Evolutionary conservation across 1,284 basidiomycete species (phyloP).

Genomic region (Schizopora paradoxa): DNA sequence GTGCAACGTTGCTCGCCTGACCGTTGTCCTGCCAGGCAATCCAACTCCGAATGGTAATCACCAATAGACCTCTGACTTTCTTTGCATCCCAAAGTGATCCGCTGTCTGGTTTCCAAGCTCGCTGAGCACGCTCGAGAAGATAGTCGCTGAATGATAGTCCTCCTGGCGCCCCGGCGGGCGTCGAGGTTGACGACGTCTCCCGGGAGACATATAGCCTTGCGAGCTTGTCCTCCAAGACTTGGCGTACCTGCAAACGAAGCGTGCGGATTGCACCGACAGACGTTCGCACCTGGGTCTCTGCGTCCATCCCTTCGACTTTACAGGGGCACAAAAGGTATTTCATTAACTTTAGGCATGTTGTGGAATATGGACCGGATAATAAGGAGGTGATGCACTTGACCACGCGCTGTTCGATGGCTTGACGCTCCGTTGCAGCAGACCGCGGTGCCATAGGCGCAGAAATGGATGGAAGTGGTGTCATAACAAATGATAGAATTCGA

Average conservation of each 20-base stretch:
- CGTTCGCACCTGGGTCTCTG: constrained; percentile 34
- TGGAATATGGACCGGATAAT: constrained; percentile 58
- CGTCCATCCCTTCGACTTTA: constrained; percentile 20
- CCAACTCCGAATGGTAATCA: constrained; percentile 53
- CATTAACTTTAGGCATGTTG: constrained; percentile 56
- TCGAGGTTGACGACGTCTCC: constrained; percentile 46
- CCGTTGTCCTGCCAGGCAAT: constrained; percentile 20
- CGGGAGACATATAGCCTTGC: constrained; percentile 58
- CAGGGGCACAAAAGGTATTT: constrained; percentile 42
- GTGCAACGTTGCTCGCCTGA: constrained; percentile 19
- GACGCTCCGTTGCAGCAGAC: constrained; percentile 30
- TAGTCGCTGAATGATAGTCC: constrained; percentile 47
- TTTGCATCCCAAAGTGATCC: constrained; percentile 55
- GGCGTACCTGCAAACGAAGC: constrained; percentile 58
- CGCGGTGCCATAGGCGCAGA: constrained; percentile 36
- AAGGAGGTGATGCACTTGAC: constrained; percentile 49
- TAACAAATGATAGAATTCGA: constrained; percentile 56
- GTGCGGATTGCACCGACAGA: constrained; percentile 64
- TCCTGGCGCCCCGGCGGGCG: constrained; percentile 52
- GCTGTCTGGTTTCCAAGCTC: constrained; percentile 64
- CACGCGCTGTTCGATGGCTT: constrained; percentile 46
- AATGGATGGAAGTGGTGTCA: constrained; percentile 59
- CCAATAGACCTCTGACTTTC: constrained; percentile 49
- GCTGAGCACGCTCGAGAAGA: constrained; percentile 64
- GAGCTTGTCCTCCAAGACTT: constrained; percentile 52